A percentile compares a stretch with the other conserved stretches of the same genome.
Evolutionary conservation across 148 eudicot species (phyloP).

Genomic region (Chenopodium formosanum): DNA sequence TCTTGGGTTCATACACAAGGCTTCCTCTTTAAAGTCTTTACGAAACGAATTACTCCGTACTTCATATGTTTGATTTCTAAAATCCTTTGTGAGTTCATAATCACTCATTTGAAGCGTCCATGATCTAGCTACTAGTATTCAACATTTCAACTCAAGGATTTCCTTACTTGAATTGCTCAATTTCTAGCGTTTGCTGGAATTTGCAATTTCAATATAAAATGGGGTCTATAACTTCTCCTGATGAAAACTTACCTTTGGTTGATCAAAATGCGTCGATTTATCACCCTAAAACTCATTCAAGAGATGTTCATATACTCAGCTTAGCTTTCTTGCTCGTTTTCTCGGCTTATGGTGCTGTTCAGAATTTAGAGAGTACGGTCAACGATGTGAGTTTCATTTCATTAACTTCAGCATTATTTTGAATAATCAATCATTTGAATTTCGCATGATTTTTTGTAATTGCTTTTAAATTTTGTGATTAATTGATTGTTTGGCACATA

Average conservation of each 20-base stretch:
- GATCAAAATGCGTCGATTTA: constrained; percentile 28
- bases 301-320: constrained; percentile 78
- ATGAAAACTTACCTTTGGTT: constrained; percentile 57
- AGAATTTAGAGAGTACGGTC: constrained; percentile 80
- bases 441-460: background rate
- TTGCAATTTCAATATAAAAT: constrained; percentile 10
- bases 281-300: constrained; percentile 34
- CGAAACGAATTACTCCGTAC: too few species aligned
- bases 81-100: background rate
- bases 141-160: background rate
- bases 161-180: background rate
- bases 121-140: background rate
- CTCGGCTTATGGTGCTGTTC: constrained; percentile 90
- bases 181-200: background rate
- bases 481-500: too few species aligned
- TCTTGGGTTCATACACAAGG: too few species aligned
- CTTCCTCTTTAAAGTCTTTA: too few species aligned
- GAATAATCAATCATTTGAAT: too few species aligned
- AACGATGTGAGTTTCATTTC: constrained; percentile 53
- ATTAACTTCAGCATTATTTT: too few species aligned
- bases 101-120: background rate
- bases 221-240: constrained; percentile 26
- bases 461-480: too few species aligned
- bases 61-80: too few species aligned
- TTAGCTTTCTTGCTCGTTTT: constrained; percentile 78